A percentile compares a stretch with the other conserved stretches of the same genome.
Conservation (phyloP, 2,329 filamentous ascomycete species). For the Botryotinia calthae region DNA sequence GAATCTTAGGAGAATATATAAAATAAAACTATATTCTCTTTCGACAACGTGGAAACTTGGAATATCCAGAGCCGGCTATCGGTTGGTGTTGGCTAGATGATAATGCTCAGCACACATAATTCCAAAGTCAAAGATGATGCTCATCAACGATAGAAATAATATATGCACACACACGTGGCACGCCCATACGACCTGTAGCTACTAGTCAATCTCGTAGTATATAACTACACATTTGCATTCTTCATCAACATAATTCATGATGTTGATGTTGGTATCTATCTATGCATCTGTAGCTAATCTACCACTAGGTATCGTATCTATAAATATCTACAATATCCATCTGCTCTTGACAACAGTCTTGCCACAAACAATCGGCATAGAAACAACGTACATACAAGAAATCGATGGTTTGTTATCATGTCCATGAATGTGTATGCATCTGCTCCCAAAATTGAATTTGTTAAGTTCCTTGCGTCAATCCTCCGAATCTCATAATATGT, state of each 20-base stretch:
- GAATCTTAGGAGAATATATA: not conserved
- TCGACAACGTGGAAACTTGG: not conserved
- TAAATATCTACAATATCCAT: not conserved
- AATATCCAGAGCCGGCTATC: not conserved
- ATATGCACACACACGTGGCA: not conserved
- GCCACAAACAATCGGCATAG: not conserved
- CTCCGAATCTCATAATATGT: not conserved
- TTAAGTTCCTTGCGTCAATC: not conserved
- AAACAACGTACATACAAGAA: not conserved
- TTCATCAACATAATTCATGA: not conserved
- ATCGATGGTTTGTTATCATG: not conserved
- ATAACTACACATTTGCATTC: not conserved
- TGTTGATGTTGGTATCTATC: not conserved
- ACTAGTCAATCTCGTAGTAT: not conserved
- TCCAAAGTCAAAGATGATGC: not conserved
- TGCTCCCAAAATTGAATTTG: not conserved
- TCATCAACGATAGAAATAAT: not conserved
- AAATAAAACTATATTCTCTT: not conserved
- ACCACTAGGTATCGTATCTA: not conserved
- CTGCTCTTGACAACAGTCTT: not conserved
- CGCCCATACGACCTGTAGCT: not conserved
- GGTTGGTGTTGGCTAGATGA: not conserved
- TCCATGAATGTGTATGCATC: not conserved
- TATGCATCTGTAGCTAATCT: not conserved
- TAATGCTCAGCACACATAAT: not conserved